Percentiles rank a stretch among this genome's conserved stretches.
Conservation (phyloP, 73 alveolate genomes). For the Paraurostyla sp. region DNA sequence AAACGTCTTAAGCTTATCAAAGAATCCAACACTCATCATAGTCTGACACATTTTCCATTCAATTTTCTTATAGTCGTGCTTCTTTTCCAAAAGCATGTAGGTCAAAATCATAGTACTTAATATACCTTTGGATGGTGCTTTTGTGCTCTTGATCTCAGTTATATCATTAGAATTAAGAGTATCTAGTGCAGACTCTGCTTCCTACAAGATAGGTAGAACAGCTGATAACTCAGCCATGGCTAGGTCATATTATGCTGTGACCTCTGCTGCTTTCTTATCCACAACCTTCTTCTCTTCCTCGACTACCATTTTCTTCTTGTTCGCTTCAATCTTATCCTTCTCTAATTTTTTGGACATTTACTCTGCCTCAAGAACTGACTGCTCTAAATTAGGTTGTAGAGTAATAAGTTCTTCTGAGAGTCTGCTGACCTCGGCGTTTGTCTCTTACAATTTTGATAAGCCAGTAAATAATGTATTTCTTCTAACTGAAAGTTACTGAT, state of each 20-base stretch:
- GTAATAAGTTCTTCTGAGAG: conserved; percentile 89
- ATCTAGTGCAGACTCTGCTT: conserved; percentile 98
- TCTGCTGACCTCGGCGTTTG: conserved; percentile 94
- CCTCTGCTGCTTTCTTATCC: conserved; percentile 77
- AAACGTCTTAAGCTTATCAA: conserved; percentile 62
- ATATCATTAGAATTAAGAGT: conserved; percentile 92
- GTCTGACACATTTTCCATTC: conserved; percentile 62
- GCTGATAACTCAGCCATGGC: conserved; percentile 88
- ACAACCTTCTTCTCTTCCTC: conserved; percentile 87
- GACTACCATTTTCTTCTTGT: conserved; percentile 72
- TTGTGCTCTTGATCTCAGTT: conserved; percentile 87
- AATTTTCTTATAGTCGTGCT: conserved; percentile 47
- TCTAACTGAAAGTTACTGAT: conserved; percentile 83
- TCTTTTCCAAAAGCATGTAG: conserved; percentile 83
- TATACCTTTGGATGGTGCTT: conserved; percentile 88
- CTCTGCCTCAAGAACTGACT: conserved; percentile 93
- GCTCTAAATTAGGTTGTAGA: conserved; percentile 91
- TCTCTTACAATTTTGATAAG: conserved; percentile 90
- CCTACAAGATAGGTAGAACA: conserved; percentile 98
- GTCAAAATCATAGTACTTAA: conserved; percentile 87
- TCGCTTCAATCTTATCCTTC: conserved; percentile 93
- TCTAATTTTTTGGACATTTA: conserved; percentile 89
- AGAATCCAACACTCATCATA: conserved; percentile 70
- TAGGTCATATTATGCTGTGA: conserved; percentile 78
- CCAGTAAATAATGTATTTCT: conserved; percentile 91